Conservation (phyloP, 2,329 filamentous ascomycete genomes). For the Pseudocercospora fuligena region DNA sequence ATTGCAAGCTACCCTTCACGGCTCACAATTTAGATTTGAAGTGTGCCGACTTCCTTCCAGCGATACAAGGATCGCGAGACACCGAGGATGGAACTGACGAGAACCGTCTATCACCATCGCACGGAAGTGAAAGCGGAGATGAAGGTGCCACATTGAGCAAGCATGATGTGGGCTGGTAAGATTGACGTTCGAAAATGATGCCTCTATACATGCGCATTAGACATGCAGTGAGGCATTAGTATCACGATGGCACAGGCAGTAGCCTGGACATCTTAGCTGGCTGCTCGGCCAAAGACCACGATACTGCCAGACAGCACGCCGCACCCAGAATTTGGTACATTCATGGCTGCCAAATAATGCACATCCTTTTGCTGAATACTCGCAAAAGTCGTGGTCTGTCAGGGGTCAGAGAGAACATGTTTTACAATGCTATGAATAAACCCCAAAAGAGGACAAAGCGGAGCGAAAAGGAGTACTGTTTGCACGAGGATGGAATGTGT, state of each 20-base stretch:
- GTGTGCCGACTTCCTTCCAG: constrained; percentile 20
- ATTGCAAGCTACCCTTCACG: constrained; percentile 31
- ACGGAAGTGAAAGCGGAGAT: constrained; percentile 1
- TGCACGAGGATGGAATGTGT: neutral
- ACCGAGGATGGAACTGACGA: neutral
- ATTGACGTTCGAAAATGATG: no score
- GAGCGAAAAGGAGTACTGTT: neutral
- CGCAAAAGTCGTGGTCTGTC: neutral
- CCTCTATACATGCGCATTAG: neutral
- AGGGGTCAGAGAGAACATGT: no score
- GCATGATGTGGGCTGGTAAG: no score
- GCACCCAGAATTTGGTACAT: neutral
- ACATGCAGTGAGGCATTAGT: neutral
- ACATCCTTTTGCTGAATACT: neutral
- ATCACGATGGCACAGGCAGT: neutral
- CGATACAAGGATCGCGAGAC: neutral
- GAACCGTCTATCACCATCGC: neutral
- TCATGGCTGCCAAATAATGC: neutral
- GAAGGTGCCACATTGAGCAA: neutral
- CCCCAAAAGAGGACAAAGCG: neutral
- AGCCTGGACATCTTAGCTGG: neutral
- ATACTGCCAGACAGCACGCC: neutral
- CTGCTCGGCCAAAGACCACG: neutral
- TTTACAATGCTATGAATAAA: neutral
- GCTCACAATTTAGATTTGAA: constrained; percentile 27